Evolutionary conservation across 139 green algal species (phyloP), one percentile per base, ranked within the genome.

Genomic region (Chlorella sp.): DNA sequence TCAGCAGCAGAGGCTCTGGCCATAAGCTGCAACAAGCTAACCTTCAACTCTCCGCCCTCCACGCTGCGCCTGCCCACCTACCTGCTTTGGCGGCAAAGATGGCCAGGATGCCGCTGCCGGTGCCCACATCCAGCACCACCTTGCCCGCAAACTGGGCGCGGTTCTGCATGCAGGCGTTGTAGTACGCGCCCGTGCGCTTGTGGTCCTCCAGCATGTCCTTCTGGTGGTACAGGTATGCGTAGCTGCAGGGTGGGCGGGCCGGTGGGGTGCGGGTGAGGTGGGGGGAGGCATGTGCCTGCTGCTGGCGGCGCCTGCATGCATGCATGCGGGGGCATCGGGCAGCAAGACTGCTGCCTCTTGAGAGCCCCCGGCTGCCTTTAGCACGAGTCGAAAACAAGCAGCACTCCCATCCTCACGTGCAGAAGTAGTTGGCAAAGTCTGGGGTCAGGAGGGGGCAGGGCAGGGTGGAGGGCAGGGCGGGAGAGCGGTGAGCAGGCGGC

Each of bases 181-280:
- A 97, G 87, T 99, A 99, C 32, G 95, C 95, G 6, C 95, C 94
- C 26, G 98, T 99, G 30, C 97, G 92, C 87, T 98, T 96, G 89
- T 96, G 94, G 87, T 99, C 97, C 84, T 98, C 96, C 40, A 99
- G 91, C 97, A 99, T 99, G 75, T 99, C 96, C 89, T 99, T 98
- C 92, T 98, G 97, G 79, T 99, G 96, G 68, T 98, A 99, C 20
- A 99, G 88, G 78, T 94, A 99, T 0, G 90, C 92, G 89, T 83
- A 83, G 58, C 77, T 83, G 77, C 32, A n/a, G 19, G 3, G n/a
- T n/a, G 73, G 26, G 19, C n/a, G n/a, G n/a, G n/a, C n/a, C n/a
- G n/a, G n/a, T n/a, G n/a, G n/a, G n/a, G n/a, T n/a, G n/a, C n/a
- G n/a, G n/a, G n/a, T n/a, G n/a, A n/a, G n/a, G n/a, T n/a, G 43